phyloP scores from a whole-genome alignment of 208 protist species.

The Acanthamoeba castellanii region DNA sequence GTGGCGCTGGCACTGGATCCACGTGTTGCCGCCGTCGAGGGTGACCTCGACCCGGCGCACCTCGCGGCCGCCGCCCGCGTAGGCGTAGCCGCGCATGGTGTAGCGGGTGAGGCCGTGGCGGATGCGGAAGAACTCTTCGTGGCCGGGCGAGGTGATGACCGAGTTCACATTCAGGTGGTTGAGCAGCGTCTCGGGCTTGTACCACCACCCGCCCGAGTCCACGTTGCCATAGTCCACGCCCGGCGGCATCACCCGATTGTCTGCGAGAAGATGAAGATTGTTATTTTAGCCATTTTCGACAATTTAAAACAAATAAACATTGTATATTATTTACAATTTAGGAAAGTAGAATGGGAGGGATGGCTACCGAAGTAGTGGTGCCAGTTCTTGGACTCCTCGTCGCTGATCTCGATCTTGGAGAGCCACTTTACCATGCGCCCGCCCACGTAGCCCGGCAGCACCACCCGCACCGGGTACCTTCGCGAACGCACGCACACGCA shows the following conservation, averaged over 20 bases:
- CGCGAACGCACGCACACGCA: background rate
- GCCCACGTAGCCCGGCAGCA: slow-evolving; percentile 61
- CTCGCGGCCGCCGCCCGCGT: slow-evolving; percentile 87
- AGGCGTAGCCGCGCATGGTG: slow-evolving; percentile 87
- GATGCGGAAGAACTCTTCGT: slow-evolving; percentile 83
- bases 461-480: slow-evolving; percentile 20
- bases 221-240: slow-evolving; percentile 81
- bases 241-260: slow-evolving; percentile 4
- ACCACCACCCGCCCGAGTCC: slow-evolving; percentile 79
- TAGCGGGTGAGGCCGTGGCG: background rate
- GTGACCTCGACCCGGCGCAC: slow-evolving; percentile 92
- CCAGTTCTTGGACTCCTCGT: slow-evolving; percentile 89
- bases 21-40: slow-evolving; percentile 89
- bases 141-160: slow-evolving; percentile 25
- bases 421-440: slow-evolving; percentile 87
- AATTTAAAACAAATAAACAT: background rate
- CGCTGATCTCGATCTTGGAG: slow-evolving; percentile 87
- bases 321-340: too few relatives aligned
- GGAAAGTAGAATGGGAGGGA: too few relatives aligned
- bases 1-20: slow-evolving; percentile 64
- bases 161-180: slow-evolving; percentile 91
- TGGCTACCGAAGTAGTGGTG: background rate
- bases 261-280: background rate
- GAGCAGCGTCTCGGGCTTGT: slow-evolving; percentile 74
- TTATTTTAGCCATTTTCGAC: background rate